Percentiles rank a stretch among this genome's conserved stretches.
These are phyloP conservation scores for Fistulinella prunicolor DNA, from an alignment of 768 basidiomycete species.

Conservation along the genomic window DNA sequence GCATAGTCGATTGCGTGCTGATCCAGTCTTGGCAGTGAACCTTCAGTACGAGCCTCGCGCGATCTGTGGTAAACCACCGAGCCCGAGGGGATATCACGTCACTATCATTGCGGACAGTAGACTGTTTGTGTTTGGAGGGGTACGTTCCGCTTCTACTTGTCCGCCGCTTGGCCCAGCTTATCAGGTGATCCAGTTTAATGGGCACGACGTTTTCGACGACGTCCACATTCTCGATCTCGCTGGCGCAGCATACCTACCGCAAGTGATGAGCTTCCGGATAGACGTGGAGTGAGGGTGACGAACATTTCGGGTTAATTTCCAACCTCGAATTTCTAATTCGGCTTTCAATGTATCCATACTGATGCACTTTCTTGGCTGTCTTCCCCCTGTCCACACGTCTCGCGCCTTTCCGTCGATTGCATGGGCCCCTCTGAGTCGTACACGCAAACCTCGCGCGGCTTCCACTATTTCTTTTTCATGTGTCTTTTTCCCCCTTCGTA, in stretches of 20 bases:
- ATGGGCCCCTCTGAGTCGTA: neutral
- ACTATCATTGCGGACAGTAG: constrained; percentile 80
- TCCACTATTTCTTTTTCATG: constrained; percentile 25
- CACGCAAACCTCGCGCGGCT: neutral
- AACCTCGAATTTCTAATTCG: neutral
- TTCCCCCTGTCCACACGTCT: neutral
- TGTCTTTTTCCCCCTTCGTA: constrained; percentile 24
- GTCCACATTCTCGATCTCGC: constrained; percentile 84
- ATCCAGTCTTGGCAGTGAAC: constrained; percentile 53
- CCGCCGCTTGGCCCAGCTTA: neutral
- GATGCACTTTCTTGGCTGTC: constrained; percentile 2
- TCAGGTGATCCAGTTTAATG: constrained; percentile 54
- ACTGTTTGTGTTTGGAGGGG: constrained; percentile 82
- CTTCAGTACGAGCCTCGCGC: constrained; percentile 78
- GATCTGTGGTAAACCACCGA: constrained; percentile 65
- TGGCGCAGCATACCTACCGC: constrained; percentile 84
- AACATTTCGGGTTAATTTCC: neutral
- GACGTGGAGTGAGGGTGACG: constrained; percentile 34
- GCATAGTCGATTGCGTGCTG: neutral
- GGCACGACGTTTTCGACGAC: constrained; percentile 80
- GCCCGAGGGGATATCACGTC: constrained; percentile 81
- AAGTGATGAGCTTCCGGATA: constrained; percentile 76
- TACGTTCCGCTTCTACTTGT: constrained; percentile 14
- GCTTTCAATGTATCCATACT: neutral
- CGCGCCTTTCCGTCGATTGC: constrained; percentile 17